Evolutionary conservation across 2,329 filamentous ascomycete species (phyloP), one percentile per base, ranked within the genome.

Genomic region (Cercospora janseana): DNA sequence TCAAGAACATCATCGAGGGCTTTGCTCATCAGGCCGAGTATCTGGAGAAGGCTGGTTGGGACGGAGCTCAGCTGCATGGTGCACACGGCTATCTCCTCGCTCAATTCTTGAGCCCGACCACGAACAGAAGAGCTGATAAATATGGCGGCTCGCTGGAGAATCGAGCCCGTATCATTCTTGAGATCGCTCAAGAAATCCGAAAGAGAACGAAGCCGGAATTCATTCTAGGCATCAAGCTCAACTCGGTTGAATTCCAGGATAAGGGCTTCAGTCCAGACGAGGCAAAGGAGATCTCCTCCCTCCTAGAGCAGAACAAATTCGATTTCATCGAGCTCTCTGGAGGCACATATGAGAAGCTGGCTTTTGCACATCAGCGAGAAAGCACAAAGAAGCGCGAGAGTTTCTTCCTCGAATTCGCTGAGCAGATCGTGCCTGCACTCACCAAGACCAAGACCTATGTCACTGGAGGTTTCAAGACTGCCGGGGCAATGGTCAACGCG

Each of bases 131-230:
- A 8, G 71, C 66, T 1, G 72, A 74, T 44, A 59, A 60, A 29
- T 75, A 75, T 46, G 72, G 72, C 20, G 72, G 72, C 1, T 61
- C 57, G 6, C 68, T 73, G 26, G 66, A 72, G 38, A 72, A 72
- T 47, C 57, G 72, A 1, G 67, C 60, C 1, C 54, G 70, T 1
- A 51, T 74, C 3, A 55, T 73, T 1, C 50, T 72, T 10, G 72
- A 74, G n/a, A 69, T 73, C 42, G 66, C 72, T 28, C 46, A 63
- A n/a, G 71, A 60, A 29, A 54, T 64, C 26, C 54, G 34, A 28
- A 56, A 48, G n/a, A 60, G 59, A 16, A 49, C 49, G 12, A 58
- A 63, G 28, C 53, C 55, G 7, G 47, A 21, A 8, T 66, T 65
- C 55, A 61, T 65, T 38, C 51, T 66, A 10, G 60, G 63, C 35